Percentiles rank a stretch among this genome's conserved stretches.
Evolutionary conservation across 2,329 filamentous ascomycete genomes (phyloP).

Genomic region (Talaromyces marneffei): DNA sequence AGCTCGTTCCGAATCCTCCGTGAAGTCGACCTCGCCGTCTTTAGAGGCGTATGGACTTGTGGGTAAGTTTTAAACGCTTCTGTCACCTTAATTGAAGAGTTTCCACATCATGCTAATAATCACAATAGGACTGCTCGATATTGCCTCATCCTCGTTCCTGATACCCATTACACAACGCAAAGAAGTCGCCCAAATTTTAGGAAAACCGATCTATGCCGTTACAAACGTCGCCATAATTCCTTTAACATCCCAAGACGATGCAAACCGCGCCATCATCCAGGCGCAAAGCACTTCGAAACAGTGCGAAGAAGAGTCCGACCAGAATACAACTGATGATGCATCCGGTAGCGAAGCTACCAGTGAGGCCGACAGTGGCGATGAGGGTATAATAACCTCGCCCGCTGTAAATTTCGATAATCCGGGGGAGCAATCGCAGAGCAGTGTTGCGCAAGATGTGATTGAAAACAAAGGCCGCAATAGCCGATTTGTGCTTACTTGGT

Average conservation of each 20-base stretch:
- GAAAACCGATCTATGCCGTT: slow-evolving; percentile 76
- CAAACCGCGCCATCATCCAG: slow-evolving; percentile 62
- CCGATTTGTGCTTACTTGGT: slow-evolving; percentile 85
- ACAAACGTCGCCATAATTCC: slow-evolving; percentile 90
- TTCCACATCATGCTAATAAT: not conserved
- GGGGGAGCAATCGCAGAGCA: slow-evolving; percentile 32
- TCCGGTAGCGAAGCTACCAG: not conserved
- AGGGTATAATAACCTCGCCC: slow-evolving; percentile 7
- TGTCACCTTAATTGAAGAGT: too few species aligned
- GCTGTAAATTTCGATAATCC: slow-evolving; percentile 24
- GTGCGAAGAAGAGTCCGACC: slow-evolving; percentile 32
- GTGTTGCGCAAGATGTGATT: slow-evolving; percentile 84
- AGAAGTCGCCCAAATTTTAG: slow-evolving; percentile 81
- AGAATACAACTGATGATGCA: slow-evolving; percentile 23
- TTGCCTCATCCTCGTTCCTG: slow-evolving; percentile 76
- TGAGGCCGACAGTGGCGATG: slow-evolving; percentile 7
- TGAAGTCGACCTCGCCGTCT: slow-evolving; percentile 27
- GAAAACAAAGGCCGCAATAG: slow-evolving; percentile 77
- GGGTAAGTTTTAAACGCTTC: slow-evolving; percentile 48
- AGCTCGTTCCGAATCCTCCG: slow-evolving; percentile 21
- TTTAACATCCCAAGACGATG: slow-evolving; percentile 68
- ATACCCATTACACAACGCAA: slow-evolving; percentile 80
- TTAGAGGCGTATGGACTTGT: slow-evolving; percentile 52
- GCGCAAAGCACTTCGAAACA: slow-evolving; percentile 47
- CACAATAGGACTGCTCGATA: slow-evolving; percentile 67